Evolutionary conservation across 805 yeast genomes (phyloP), one percentile per base, ranked within the genome.

Genomic region (Metschnikowia picachoensis): DNA sequence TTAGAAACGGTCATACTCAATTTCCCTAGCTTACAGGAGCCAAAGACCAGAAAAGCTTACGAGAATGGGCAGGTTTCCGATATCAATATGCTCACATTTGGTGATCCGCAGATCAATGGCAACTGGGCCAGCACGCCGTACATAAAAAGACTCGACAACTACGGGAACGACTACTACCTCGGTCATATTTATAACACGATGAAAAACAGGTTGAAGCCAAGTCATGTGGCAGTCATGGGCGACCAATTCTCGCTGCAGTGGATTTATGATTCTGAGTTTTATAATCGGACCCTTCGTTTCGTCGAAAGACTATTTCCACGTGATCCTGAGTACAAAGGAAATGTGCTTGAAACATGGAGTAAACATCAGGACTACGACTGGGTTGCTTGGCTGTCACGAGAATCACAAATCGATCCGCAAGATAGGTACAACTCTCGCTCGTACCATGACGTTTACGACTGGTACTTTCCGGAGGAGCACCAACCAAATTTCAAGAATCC

Each of bases 81-180:
- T 54, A 76, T 91, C 42, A 80, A 79, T 51, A 65, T 94, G 65
- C 64, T 91, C 52, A 85, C 96, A 6, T 83, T 90, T 64, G 99
- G 98, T 7, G 99, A 94, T 60, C 99, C 99, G 0, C 99, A 94
- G 68, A 91, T 94, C 64, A 87, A 92, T 51, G 99, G 99, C 2
- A 79, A 83, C 55, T 82, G 88, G 85, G 78, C 77, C 8, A 68
- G 73, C 25, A 85, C 96, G 1, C 79, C 83, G 12, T 81, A 83
- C 58, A 72, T 87, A 47, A 85, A 87, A 49, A 66, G 88, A 42
- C 68, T 94, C 25, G 99, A 94, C 60, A 85, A 87, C 45, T 85
- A 66, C 59, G 99, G 97, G 2, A 94, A 94, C 67, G 99, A 94
- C 67, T 77, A 80, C 55, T 94, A 84, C 60, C 68, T 94, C 49